Conservation (phyloP, 78 protist species). For the Dictyostelium intermedium region DNA sequence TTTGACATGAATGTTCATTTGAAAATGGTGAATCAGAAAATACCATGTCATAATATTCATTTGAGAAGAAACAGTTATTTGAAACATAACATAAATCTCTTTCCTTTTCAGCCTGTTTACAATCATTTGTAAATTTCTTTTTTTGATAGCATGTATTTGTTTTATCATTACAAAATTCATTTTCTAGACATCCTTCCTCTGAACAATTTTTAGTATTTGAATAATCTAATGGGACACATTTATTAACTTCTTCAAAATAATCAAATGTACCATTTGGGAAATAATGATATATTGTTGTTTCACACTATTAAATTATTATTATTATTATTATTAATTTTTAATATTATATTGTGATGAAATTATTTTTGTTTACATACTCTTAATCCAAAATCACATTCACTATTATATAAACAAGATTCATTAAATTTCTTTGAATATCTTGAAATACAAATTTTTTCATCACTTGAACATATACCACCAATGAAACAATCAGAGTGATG, state of each 20-base stretch:
- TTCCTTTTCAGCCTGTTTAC: neutral
- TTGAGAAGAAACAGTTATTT: neutral
- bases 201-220: neutral
- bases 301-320: neutral
- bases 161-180: neutral
- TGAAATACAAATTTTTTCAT: neutral
- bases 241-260: neutral
- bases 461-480: neutral
- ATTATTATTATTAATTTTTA: too few relatives aligned
- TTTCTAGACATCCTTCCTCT: neutral
- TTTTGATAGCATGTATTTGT: neutral
- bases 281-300: neutral
- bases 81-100: neutral
- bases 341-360: too few relatives aligned
- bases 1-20: neutral
- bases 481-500: neutral
- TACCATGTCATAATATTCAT: neutral
- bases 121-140: neutral
- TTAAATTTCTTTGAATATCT: neutral
- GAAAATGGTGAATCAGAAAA: neutral
- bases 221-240: neutral
- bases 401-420: neutral
- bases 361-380: neutral
- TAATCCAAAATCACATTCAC: neutral
- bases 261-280: neutral